Evolutionary conservation across 345 rosid genomes (phyloP), one percentile per base, ranked within the genome.

Genomic region (Arabidopsis arenosa): DNA sequence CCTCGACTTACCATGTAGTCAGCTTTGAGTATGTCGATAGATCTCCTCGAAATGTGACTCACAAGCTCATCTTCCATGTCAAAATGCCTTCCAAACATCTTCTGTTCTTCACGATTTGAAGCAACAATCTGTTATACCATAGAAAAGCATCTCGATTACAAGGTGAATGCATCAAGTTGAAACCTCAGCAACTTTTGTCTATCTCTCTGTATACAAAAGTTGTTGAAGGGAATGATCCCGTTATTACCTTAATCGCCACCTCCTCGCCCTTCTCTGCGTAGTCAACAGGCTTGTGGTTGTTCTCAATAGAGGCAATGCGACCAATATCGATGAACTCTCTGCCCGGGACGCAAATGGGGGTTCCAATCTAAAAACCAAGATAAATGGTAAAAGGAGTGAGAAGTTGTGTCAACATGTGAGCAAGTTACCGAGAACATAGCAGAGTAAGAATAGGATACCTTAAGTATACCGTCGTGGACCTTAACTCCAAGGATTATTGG

Each of bases 401-500:
- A 76, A 23, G 21, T 21, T 10, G 68, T n/a, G 37, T 51, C 17
- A 28, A 69, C 39, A 33, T 30, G 15, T 7, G 35, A 30, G 48
- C 5, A 18, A 58, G 45, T 43, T 53, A 33, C 7, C 26, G 35
- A 28, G 47, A 61, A 28, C 33, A 3, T 17, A 52, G 48, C 47
- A 59, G 33, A 65, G 40, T 56, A 56, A 3, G 5, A 14, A 30
- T 51, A 55, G 1, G 30, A 40, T 89, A 93, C 98, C 96, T 81
- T 91, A 5, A 76, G 82, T 78, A 85, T 87, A 78, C 97, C 98
- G 68, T 86, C 94, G 41, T 82, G 47, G 76, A 93, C 77, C 69
- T 91, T 90, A 75, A 91, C 97, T 52, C 98, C 98, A 76, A 93
- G 79, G 63, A 91, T 85, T 36, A 93, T 91, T 8, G 97, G 97